Evolutionary conservation across 495 filamentous ascomycete genomes (phyloP).

Genomic region (Neurospora sp.): DNA sequence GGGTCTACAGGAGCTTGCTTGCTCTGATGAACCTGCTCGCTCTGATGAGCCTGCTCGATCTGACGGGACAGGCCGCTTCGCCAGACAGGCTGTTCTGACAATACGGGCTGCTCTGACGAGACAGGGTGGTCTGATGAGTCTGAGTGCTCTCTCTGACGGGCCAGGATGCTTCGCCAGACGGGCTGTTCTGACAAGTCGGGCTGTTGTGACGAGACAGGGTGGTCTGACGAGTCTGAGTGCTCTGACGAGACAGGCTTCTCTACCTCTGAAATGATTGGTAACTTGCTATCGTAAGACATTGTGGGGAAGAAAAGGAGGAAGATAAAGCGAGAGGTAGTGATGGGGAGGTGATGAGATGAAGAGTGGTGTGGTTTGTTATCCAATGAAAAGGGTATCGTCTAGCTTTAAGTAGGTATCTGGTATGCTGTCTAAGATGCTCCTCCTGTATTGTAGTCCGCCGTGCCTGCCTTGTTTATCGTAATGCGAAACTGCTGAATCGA

Average conservation of each 20-base stretch:
- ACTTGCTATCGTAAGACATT: not conserved
- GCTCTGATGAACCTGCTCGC: not conserved
- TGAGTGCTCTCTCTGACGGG: no score
- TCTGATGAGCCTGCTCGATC: not conserved
- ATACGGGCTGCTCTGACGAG: no score
- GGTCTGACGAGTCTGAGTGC: not conserved
- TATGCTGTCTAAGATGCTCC: not conserved
- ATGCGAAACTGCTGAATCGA: not conserved
- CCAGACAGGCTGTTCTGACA: no score
- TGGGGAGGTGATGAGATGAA: not conserved
- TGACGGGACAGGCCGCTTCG: no score
- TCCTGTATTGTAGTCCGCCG: not conserved
- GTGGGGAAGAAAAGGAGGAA: not conserved
- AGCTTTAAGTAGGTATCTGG: not conserved
- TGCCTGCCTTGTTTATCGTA: not conserved
- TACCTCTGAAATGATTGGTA: not conserved
- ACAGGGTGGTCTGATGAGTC: no score
- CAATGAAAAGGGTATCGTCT: not conserved
- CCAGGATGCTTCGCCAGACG: no score
- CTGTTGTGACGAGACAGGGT: not conserved
- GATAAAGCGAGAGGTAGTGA: not conserved
- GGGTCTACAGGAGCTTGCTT: slow-evolving; percentile 57
- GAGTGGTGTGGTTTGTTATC: not conserved
- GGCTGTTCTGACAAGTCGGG: not conserved
- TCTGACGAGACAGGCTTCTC: not conserved